Percentiles rank a stretch among this genome's conserved stretches.
phyloP scores from a whole-genome alignment of 2,329 filamentous ascomycete species.

The Fusarium sp. region DNA sequence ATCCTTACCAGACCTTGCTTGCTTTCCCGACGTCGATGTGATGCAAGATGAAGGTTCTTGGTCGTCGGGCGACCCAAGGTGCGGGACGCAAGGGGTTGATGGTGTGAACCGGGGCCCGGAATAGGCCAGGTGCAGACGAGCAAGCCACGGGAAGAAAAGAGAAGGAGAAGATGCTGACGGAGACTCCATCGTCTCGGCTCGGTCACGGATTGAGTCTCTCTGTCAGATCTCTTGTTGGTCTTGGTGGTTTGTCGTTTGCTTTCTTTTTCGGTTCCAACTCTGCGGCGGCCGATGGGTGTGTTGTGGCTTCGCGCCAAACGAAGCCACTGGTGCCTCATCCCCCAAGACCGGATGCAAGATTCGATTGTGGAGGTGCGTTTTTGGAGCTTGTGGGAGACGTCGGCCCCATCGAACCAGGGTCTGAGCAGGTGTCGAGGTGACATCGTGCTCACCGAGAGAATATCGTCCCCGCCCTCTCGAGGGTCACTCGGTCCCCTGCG shows the following conservation, averaged over 20 bases:
- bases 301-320: constrained; percentile 19
- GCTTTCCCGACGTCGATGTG: constrained; percentile 25
- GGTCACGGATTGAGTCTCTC: constrained; percentile 13
- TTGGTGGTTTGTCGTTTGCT: background rate
- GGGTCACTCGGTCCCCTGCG: constrained; percentile 36
- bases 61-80: constrained; percentile 11
- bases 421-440: constrained; percentile 37
- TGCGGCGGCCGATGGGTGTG: constrained; percentile 15
- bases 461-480: constrained; percentile 30
- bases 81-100: constrained; percentile 37
- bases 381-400: constrained; percentile 44
- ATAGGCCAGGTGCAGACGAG: constrained; percentile 12
- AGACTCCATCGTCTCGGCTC: background rate
- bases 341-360: constrained; percentile 34
- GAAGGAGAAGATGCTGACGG: background rate
- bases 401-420: constrained; percentile 41
- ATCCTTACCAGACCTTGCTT: background rate
- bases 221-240: background rate
- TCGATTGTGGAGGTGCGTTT: constrained; percentile 32
- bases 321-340: constrained; percentile 19
- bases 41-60: constrained; percentile 37
- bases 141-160: constrained; percentile 3
- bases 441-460: constrained; percentile 37
- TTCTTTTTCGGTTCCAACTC: constrained; percentile 12
- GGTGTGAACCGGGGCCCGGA: constrained; percentile 3